Conservation (phyloP, 352 stramenopile species). For the Pythium graminicola region DNA sequence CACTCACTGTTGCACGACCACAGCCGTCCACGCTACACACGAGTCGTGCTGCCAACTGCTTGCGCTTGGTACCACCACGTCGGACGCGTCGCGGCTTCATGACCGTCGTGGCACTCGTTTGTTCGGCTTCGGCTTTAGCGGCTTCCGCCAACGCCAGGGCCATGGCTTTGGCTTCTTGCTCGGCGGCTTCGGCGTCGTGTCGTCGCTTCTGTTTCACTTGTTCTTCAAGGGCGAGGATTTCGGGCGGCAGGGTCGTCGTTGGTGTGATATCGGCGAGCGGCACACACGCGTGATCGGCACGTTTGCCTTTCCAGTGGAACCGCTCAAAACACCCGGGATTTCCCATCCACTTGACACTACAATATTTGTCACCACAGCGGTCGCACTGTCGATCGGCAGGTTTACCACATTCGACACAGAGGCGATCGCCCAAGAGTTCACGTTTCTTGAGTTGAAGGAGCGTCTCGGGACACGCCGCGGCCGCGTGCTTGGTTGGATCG, state of each 20-base stretch:
- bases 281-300: constrained; percentile 46
- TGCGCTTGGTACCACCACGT: constrained; percentile 21
- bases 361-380: constrained; percentile 70
- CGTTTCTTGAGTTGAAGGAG: constrained; percentile 42
- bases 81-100: constrained; percentile 2
- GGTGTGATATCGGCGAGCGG: constrained; percentile 9
- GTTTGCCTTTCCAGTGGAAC: constrained; percentile 69
- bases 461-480: constrained; percentile 53
- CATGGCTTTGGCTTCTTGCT: constrained; percentile 45
- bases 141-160: constrained; percentile 28
- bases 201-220: constrained; percentile 47
- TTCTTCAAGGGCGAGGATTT: constrained; percentile 54
- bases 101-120: background rate
- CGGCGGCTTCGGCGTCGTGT: constrained; percentile 41
- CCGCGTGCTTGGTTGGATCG: constrained; percentile 30
- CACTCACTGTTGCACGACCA: constrained; percentile 22
- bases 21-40: constrained; percentile 36
- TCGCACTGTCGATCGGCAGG: constrained; percentile 56
- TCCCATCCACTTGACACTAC: constrained; percentile 79
- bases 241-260: constrained; percentile 11
- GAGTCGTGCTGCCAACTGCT: constrained; percentile 23
- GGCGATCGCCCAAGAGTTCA: constrained; percentile 44
- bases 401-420: constrained; percentile 76
- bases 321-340: constrained; percentile 78
- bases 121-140: background rate